Conservation (phyloP, 1,139 yeast genomes). For the Candida glucosophila region DNA sequence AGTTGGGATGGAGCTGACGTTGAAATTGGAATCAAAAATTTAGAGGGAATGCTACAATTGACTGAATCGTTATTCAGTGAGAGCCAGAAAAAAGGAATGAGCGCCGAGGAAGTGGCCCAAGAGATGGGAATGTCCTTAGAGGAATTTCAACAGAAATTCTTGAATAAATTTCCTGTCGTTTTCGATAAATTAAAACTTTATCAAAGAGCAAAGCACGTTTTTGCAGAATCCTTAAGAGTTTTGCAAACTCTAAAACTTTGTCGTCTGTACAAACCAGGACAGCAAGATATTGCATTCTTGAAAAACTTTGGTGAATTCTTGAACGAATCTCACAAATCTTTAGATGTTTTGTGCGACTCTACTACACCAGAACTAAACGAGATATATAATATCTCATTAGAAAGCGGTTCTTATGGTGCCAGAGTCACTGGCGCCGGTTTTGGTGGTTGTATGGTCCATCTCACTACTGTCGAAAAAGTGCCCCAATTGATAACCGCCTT, state of each 20-base stretch:
- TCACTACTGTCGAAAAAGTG: slow-evolving; percentile 42
- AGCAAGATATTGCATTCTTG: slow-evolving; percentile 21
- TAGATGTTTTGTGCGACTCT: slow-evolving; percentile 41
- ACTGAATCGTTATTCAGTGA: slow-evolving; percentile 29
- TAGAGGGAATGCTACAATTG: slow-evolving; percentile 30
- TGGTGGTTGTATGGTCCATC: slow-evolving; percentile 68
- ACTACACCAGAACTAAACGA: slow-evolving; percentile 47
- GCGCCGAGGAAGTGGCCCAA: slow-evolving; percentile 41
- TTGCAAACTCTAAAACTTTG: slow-evolving; percentile 40
- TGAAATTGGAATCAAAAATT: slow-evolving; percentile 33
- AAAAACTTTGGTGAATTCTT: slow-evolving; percentile 43
- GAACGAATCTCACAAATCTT: slow-evolving; percentile 53
- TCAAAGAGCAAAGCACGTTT: slow-evolving; percentile 57
- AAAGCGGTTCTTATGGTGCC: slow-evolving; percentile 55
- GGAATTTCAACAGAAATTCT: slow-evolving; percentile 37
- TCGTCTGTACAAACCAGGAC: slow-evolving; percentile 8
- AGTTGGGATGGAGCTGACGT: slow-evolving; percentile 42
- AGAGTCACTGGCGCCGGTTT: slow-evolving; percentile 79
- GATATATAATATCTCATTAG: slow-evolving; percentile 45
- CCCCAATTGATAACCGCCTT: slow-evolving; percentile 39
- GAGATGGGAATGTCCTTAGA: slow-evolving; percentile 33
- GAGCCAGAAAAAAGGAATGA: slow-evolving; percentile 36
- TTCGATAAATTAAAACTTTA: slow-evolving; percentile 48
- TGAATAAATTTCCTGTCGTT: slow-evolving; percentile 48
- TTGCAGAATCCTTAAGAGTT: slow-evolving; percentile 55